phyloP scores from a whole-genome alignment of 2,329 filamentous ascomycete genomes.

The Sarocladium kiliense region DNA sequence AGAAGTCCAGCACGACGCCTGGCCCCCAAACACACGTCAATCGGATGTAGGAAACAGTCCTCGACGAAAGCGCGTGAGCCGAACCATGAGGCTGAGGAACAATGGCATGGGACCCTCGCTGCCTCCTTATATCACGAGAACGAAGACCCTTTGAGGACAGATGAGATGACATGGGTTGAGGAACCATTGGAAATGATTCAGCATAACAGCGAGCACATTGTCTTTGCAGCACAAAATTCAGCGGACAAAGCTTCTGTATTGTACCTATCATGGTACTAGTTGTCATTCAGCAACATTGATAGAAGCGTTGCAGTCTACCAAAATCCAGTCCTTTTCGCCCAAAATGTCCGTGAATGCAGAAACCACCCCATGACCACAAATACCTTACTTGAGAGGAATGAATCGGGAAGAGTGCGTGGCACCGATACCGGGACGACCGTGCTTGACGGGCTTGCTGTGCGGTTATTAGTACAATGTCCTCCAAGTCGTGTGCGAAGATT shows the following conservation, averaged over 20 bases:
- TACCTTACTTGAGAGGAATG: constrained; percentile 99
- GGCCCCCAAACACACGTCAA: background rate
- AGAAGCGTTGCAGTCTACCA: constrained; percentile 40
- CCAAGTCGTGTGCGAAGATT: background rate
- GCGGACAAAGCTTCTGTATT: constrained; percentile 35
- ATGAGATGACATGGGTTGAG: background rate
- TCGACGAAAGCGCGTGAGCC: background rate
- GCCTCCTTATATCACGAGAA: background rate
- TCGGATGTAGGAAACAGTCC: background rate
- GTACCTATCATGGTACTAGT: constrained; percentile 37
- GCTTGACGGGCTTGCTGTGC: constrained; percentile 96
- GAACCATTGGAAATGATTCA: background rate
- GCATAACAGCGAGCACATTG: background rate
- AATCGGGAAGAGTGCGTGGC: constrained; percentile 99
- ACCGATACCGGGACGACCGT: constrained; percentile 99
- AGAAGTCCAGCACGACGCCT: background rate
- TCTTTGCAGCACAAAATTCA: constrained; percentile 5
- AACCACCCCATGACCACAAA: constrained; percentile 44
- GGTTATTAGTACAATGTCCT: constrained; percentile 40
- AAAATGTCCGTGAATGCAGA: constrained; percentile 53
- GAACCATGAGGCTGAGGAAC: background rate
- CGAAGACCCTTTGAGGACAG: background rate
- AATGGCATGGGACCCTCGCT: background rate
- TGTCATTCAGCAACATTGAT: constrained; percentile 39
- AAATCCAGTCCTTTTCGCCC: constrained; percentile 54